Base-by-base conservation (phyloP, 2,329 filamentous ascomycete genomes). In the Eurotiales sp. region DNA sequence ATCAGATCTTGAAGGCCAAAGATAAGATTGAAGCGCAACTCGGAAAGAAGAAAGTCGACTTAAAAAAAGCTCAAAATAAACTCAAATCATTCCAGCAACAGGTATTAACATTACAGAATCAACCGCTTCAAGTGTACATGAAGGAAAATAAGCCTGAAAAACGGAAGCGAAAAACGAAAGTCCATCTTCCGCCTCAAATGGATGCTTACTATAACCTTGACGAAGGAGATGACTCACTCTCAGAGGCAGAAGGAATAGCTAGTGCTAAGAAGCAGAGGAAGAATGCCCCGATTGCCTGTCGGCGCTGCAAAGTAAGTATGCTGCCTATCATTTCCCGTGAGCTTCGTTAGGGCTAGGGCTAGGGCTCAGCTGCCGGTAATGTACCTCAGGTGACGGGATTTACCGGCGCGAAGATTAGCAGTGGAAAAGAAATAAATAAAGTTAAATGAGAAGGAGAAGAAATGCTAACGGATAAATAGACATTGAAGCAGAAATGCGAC, bases 271-370 rank as follows among this genome's bases (percentile, higher is more conserved):
- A 11, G 34, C 11, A 17, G 45, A 36, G 34, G 22, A 39, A 15
- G 6, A 43, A 50, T 21, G 21, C 37, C 15, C 22, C n/a, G 17
- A 36, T 27, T 34, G 51, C 51, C 30, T 53, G 51, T 32, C 21
- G 46, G 17, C 46, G 51, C 37, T 53, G 51, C 25, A 53, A 32
- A 40, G 51, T 53, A 40, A 37, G 45, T 53, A 22, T n/a, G n/a
- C n/a, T 14, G 10, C 10, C 12, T 36, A 14, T 25, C 21, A 30
- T 17, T 7, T 23, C 11, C 21, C 10, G 10, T n/a, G 19, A 42
- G 29, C 21, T 32, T 34, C 23, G 45, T 14, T 43, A 43, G 36
- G 46, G 45, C 45, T 47, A 21, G 44, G 25, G 36, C 21, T 39
- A 27, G 25, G 25, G 29, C 34, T 10, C 34, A 17, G 15, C 8